Conservation (phyloP, 169 alveolate genomes). For the Plasmodium malariae region DNA sequence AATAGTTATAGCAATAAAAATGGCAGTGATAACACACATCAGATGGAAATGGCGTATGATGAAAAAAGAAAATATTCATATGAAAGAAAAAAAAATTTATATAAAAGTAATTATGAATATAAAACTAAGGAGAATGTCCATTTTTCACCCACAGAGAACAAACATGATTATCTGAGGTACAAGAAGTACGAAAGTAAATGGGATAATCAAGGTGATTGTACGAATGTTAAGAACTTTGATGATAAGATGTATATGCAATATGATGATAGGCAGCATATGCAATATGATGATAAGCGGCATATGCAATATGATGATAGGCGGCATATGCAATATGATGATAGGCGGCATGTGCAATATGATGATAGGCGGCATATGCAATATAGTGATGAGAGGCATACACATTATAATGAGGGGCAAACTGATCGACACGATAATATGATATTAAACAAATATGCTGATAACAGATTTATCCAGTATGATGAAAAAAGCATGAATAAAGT, state of each 20-base stretch:
- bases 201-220: background rate
- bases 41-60: background rate
- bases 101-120: background rate
- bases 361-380: background rate
- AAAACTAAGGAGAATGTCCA: background rate
- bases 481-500: background rate
- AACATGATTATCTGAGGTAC: background rate
- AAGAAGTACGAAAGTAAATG: background rate
- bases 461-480: background rate
- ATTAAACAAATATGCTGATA: background rate
- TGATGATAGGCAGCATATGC: background rate
- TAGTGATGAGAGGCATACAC: background rate
- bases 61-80: background rate
- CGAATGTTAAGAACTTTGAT: background rate
- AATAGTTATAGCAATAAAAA: background rate
- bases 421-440: too few species aligned
- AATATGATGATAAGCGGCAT: background rate
- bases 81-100: background rate
- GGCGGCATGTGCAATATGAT: background rate
- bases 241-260: background rate
- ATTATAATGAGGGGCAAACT: background rate
- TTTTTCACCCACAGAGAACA: background rate
- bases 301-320: background rate
- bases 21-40: background rate
- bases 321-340: background rate